Conservation (phyloP, 164 flowering plant species). For the Magnolia changhungtana region DNA sequence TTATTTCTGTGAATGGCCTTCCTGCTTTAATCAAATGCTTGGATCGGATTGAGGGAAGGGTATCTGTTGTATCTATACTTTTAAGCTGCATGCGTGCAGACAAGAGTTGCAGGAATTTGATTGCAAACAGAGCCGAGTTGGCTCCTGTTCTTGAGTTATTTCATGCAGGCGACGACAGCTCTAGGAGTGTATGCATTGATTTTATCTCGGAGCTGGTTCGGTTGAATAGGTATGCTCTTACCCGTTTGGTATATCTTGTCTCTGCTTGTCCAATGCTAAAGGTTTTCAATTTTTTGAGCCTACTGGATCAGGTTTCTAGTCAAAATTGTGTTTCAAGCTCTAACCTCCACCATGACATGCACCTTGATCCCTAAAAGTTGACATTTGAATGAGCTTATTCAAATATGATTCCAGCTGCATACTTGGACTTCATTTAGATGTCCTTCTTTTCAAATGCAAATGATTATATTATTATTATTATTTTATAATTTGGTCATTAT, state of each 20-base stretch:
- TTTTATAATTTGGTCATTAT: too few relatives aligned
- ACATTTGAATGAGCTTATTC: background rate
- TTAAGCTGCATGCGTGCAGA: conserved; percentile 60
- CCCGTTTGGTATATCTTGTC: background rate
- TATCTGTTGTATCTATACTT: conserved; percentile 45
- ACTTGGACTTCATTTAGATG: background rate
- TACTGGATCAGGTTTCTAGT: background rate
- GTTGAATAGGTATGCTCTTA: conserved; percentile 44
- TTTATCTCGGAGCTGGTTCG: conserved; percentile 58
- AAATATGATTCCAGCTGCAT: background rate
- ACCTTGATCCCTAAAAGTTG: background rate
- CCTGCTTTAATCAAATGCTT: conserved; percentile 50
- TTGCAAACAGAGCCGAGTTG: conserved; percentile 53
- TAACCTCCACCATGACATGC: background rate
- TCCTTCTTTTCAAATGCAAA: background rate
- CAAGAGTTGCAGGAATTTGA: conserved; percentile 44
- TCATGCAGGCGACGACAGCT: conserved; percentile 57
- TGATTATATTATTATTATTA: background rate
- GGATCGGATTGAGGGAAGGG: conserved; percentile 44
- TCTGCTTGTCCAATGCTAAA: background rate
- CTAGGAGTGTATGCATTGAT: conserved; percentile 50
- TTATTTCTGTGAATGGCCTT: conserved; percentile 51
- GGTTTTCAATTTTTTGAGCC: background rate
- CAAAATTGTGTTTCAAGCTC: too few relatives aligned
- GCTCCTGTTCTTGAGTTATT: conserved; percentile 61